Evolutionary conservation across 2,329 filamentous ascomycete genomes (phyloP), one percentile per base, ranked within the genome.

Genomic region (Claviceps sp.): DNA sequence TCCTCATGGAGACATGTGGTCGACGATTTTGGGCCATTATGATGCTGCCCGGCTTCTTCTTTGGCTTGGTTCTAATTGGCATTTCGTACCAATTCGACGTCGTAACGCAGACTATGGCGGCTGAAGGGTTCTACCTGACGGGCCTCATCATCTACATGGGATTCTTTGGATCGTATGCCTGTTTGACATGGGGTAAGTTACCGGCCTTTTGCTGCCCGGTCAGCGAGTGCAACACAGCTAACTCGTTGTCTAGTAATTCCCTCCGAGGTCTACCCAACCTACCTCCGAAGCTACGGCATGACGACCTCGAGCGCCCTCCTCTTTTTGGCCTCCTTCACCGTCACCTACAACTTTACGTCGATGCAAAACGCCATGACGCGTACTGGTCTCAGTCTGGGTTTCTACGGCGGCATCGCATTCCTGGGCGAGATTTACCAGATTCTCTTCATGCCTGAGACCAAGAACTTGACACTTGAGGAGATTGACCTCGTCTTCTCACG

Each of bases 381-480:
- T 37, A 85, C 81, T 1, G 83, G 84, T 9, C 70, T 87, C 0
- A 72, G 78, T 0, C 73, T 87, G 0, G 84, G 84, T 2, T 87
- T 88, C 66, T 88, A 86, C 63, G 83, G 84, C 4, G 84, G 84
- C 16, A 86, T 87, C 50, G 83, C 83, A 0, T 74, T 84, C 0
- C 9, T 87, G 0, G 84, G 82, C 13, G 85, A 82, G 76, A 69
- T 85, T 58, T 87, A 86, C 64, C 83, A 87, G 67, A 71, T 86
- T 46, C 62, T 86, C 48, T 87, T 86, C 67, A 87, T 87, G 84
- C 83, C 82, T 0, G 82, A 86, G 70, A 86, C 83, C 2, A 86
- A 86, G 71, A 78, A 82, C 63, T 76, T 75, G 66, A 73, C 68
- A 3, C 74, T 87, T 0, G 84, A 87, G 66, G 83, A 87, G 65